These are phyloP conservation scores for Salvia hispanica DNA, from an alignment of 257 asterid species.

Conservation along the genomic window DNA sequence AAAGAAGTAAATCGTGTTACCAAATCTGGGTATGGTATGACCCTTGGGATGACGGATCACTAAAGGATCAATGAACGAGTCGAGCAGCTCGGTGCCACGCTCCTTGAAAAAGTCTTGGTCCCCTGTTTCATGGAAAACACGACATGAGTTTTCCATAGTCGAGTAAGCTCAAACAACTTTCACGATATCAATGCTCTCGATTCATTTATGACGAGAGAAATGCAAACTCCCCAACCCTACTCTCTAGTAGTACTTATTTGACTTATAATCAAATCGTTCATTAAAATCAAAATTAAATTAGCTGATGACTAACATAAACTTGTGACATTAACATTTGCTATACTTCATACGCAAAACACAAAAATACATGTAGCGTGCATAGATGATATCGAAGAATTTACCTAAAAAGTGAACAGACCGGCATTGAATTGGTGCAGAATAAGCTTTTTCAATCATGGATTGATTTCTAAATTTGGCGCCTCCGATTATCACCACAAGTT, in stretches of 20 bases:
- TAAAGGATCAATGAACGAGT: conserved; percentile 66
- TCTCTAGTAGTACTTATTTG: background rate
- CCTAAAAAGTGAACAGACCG: conserved; percentile 91
- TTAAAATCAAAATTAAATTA: background rate
- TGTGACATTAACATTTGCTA: too few relatives aligned
- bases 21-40: conserved; percentile 85
- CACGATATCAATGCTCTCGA: background rate
- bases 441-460: conserved; percentile 63
- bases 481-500: conserved; percentile 66
- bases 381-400: conserved; percentile 10
- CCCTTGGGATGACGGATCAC: conserved; percentile 82
- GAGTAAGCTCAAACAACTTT: background rate
- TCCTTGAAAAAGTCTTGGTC: conserved; percentile 68
- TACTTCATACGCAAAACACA: background rate
- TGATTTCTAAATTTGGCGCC: conserved; percentile 69
- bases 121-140: conserved; percentile 45
- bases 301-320: too few relatives aligned
- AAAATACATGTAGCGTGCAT: background rate
- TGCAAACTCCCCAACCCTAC: background rate
- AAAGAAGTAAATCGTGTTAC: too few relatives aligned
- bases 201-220: background rate
- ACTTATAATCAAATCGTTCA: background rate
- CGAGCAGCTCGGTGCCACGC: conserved; percentile 57
- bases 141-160: background rate
- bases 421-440: conserved; percentile 55